Percentiles rank a stretch among this genome's conserved stretches.
phyloP scores from a whole-genome alignment of 495 filamentous ascomycete genomes.

The Lichenothelia convexa region DNA sequence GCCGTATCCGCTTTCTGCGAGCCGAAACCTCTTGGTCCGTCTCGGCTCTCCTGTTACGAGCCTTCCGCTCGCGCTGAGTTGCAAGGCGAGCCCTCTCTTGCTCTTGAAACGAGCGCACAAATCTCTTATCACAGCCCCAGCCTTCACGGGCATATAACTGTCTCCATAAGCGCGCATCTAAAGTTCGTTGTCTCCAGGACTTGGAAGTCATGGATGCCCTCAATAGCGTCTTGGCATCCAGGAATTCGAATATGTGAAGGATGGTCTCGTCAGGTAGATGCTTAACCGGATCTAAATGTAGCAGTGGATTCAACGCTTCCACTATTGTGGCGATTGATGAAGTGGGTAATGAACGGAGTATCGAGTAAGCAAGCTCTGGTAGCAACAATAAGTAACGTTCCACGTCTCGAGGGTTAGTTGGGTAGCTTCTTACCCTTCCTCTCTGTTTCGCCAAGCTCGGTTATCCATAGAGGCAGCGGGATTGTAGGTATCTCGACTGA shows the following conservation, averaged over 20 bases:
- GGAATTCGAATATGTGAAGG: slow-evolving; percentile 69
- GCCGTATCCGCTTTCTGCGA: slow-evolving; percentile 33
- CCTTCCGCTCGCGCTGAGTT: slow-evolving; percentile 25
- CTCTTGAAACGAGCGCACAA: slow-evolving; percentile 50
- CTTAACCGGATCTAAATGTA: slow-evolving; percentile 79
- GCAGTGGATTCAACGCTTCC: slow-evolving; percentile 51
- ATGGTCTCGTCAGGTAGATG: slow-evolving; percentile 78
- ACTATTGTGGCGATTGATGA: slow-evolving; percentile 62
- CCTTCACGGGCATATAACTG: slow-evolving; percentile 65
- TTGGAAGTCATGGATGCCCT: slow-evolving; percentile 60
- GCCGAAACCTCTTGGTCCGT: slow-evolving; percentile 29
- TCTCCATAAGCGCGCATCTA: slow-evolving; percentile 75
- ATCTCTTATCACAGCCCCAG: slow-evolving; percentile 52
- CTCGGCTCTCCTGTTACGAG: slow-evolving; percentile 23
- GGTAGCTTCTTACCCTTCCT: slow-evolving; percentile 19
- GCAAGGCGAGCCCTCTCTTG: slow-evolving; percentile 28
- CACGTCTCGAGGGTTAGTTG: not conserved
- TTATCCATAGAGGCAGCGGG: too few relatives aligned
- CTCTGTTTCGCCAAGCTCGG: too few relatives aligned
- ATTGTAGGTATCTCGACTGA: too few relatives aligned
- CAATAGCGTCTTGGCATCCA: slow-evolving; percentile 59
- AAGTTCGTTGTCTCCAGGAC: slow-evolving; percentile 62
- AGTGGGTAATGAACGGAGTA: slow-evolving; percentile 58
- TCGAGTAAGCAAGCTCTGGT: slow-evolving; percentile 40
- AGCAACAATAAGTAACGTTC: not conserved